Percentiles rank a stretch among this genome's conserved stretches.
These are phyloP conservation scores for Trametes hirsuta DNA, from an alignment of 1,284 basidiomycete species.

Conservation along the genomic window DNA sequence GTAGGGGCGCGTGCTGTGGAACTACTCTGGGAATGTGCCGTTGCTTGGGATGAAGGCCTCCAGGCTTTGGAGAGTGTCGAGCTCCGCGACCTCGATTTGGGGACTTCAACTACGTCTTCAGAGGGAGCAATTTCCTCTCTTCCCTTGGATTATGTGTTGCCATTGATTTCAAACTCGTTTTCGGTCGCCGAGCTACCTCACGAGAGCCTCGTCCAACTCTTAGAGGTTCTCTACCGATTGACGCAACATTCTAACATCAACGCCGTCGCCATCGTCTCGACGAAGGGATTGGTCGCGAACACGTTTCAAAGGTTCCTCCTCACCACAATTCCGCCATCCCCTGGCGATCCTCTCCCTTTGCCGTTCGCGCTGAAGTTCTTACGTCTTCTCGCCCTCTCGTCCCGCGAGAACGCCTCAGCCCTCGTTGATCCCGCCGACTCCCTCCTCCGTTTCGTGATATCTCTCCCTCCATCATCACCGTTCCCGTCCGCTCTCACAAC, in stretches of 20 bases:
- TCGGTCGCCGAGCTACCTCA: slow-evolving; percentile 46
- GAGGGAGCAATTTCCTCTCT: slow-evolving; percentile 43
- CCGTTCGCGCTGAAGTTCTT: slow-evolving; percentile 65
- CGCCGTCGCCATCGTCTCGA: slow-evolving; percentile 57
- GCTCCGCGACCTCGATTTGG: slow-evolving; percentile 38
- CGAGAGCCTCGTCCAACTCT: slow-evolving; percentile 58
- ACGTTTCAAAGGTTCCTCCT: slow-evolving; percentile 62
- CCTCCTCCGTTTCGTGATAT: slow-evolving; percentile 77
- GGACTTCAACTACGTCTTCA: slow-evolving; percentile 8
- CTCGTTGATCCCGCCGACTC: slow-evolving; percentile 63
- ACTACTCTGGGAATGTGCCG: slow-evolving; percentile 70
- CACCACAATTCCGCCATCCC: slow-evolving; percentile 46
- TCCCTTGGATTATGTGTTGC: slow-evolving; percentile 58
- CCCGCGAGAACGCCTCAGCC: slow-evolving; percentile 66
- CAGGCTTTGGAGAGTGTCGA: slow-evolving; percentile 54
- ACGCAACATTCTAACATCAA: slow-evolving; percentile 57
- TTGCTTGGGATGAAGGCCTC: slow-evolving; percentile 55
- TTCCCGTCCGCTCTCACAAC: slow-evolving; percentile 48
- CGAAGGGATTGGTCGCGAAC: slow-evolving; percentile 56
- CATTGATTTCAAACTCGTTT: slow-evolving; percentile 48
- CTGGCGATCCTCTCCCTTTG: slow-evolving; percentile 43
- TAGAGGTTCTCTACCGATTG: slow-evolving; percentile 66
- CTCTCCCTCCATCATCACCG: slow-evolving; percentile 56
- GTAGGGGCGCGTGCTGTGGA: slow-evolving; percentile 70
- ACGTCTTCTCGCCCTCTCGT: slow-evolving; percentile 61